Conservation (phyloP, 2,329 filamentous ascomycete genomes). For the Whalleya microplaca region DNA sequence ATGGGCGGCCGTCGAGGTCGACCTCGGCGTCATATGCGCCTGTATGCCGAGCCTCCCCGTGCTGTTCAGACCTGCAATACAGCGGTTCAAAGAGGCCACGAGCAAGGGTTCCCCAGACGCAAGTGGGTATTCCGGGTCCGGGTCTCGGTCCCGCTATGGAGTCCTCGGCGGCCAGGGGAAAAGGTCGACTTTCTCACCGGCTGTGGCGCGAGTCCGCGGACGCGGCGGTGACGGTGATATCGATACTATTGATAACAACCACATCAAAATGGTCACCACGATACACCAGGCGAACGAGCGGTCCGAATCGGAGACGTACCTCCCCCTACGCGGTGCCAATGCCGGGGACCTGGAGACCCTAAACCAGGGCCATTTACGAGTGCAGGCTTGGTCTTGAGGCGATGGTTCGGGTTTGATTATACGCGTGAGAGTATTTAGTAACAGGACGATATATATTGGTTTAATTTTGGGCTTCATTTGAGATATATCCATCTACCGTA, state of each 20-base stretch:
- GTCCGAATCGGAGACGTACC: not conserved
- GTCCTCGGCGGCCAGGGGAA: too few species aligned
- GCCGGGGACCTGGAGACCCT: not conserved
- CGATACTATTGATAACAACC: not conserved
- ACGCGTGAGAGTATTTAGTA: too few species aligned
- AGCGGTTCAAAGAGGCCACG: not conserved
- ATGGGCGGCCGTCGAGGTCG: slow-evolving; percentile 3
- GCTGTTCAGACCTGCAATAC: not conserved
- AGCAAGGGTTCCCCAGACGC: not conserved
- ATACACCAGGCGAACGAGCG: not conserved
- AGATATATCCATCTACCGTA: too few species aligned
- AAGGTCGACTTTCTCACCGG: too few species aligned
- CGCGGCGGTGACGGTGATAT: too few species aligned
- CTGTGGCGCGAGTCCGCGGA: too few species aligned
- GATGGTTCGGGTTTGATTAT: too few species aligned
- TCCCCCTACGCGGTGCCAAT: not conserved
- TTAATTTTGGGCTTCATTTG: too few species aligned
- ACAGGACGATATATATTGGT: too few species aligned
- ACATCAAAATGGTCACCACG: not conserved
- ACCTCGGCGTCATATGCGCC: slow-evolving; percentile 5
- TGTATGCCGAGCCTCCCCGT: slow-evolving; percentile 5
- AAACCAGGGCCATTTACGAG: not conserved
- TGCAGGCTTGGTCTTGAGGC: not conserved
- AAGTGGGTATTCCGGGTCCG: not conserved
- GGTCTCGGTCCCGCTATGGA: not conserved